Evolutionary conservation across 345 rosid genomes (phyloP).

Genomic region (Lepidium aucheri): DNA sequence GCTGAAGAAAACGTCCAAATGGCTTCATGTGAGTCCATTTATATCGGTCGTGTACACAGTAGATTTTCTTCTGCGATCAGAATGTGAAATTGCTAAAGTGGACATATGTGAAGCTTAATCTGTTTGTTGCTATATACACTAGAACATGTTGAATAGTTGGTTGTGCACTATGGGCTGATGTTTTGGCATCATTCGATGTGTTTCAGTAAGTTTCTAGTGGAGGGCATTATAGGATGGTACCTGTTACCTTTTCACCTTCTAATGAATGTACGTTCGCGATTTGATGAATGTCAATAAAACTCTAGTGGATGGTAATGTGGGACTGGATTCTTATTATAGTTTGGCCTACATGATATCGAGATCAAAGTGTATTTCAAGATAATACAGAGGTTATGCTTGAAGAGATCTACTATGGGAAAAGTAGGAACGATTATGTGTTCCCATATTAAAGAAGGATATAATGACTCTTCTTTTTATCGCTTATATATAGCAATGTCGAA

Average conservation of each 20-base stretch:
- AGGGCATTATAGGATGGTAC: not conserved
- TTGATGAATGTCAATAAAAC: not conserved
- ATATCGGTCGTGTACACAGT: not conserved
- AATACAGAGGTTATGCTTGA: not conserved
- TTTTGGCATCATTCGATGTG: not conserved
- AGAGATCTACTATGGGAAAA: not conserved
- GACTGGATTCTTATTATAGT: not conserved
- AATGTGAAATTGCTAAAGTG: not conserved
- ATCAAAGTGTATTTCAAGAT: not conserved
- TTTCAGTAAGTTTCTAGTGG: not conserved
- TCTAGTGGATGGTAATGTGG: not conserved
- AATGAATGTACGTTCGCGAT: not conserved
- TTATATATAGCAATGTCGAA: conserved; percentile 62
- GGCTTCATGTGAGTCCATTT: conserved; percentile 63
- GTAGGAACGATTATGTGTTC: not conserved
- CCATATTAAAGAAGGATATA: not conserved
- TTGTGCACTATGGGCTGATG: not conserved
- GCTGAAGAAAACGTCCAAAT: conserved; percentile 72
- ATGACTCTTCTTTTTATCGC: not conserved
- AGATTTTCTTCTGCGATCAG: not conserved
- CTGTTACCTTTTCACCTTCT: not conserved
- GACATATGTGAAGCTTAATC: not conserved
- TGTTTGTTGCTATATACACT: not conserved
- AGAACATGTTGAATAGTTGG: not conserved
- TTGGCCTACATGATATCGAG: not conserved